Evolutionary conservation across 2,329 filamentous ascomycete genomes (phyloP), one percentile per base, ranked within the genome.

Genomic region (Trichoderma brevicompactum): DNA sequence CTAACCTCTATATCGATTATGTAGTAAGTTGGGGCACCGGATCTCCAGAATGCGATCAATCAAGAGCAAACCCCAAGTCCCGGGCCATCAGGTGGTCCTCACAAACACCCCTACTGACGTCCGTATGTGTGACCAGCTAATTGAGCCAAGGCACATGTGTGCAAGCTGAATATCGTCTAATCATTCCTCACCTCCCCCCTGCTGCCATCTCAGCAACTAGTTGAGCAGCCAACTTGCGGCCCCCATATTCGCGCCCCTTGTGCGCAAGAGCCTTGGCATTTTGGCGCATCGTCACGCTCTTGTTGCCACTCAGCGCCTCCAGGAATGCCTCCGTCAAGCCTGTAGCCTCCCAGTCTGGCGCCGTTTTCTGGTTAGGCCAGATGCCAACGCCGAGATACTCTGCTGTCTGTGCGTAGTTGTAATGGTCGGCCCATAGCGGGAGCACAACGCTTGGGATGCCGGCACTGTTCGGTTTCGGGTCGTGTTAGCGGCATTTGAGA

Each of bases 361-460:
- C 76, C 2, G 72, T 72, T 4, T 70, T 69, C 19, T 72, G 70
- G 58, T 74, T 78, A 1, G 71, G 79, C 72, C 78, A 80, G 0
- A 79, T 66, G 0, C 81, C 81, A 8, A 83, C 74, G 0, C 77
- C 77, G 0, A 81, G 68, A 59, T 74, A 78, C 68, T 83, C 80
- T 0, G 76, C 79, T 2, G 77, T 74, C 13, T 72, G 72, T 9
- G 81, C 80, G 58, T 77, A 82, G 55, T 82, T 80, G 63, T 81
- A 81, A 0, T 77, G 75, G 59, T 83, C 82, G 0, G 78, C 72
- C 82, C 82, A 83, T 0, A 77, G 67, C 0, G 82, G 81, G 0
- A 84, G 72, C 3, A 83, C 68, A 6, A 83, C 68, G 46, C 83
- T 81, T 2, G 81, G 79, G 4, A 81, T 72, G 2, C 81, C 81